Evolutionary conservation across 495 filamentous ascomycete species (phyloP), one percentile per base, ranked within the genome.

Genomic region (Umbilicaria muhlenbergii): DNA sequence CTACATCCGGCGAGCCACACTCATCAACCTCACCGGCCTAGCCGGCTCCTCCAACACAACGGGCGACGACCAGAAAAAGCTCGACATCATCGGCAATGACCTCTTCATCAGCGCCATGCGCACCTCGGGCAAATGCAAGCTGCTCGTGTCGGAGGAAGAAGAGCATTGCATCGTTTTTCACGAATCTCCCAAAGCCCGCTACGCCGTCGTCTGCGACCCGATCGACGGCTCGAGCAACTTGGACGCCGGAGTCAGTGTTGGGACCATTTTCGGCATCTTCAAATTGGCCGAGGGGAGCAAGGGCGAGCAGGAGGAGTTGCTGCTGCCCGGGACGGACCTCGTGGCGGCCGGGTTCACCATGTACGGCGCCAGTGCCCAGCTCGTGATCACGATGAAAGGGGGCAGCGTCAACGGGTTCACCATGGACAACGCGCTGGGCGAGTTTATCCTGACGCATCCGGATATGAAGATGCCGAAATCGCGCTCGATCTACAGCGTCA

Each of bases 41-140:
- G 91, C 91, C 32, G 91, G 91, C 28, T 92, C 87, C 48, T 83
- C 87, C 48, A 98, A 98, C 66, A 83, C 73, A 18, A 96, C 91
- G 3, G 91, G 91, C 34, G 91, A 98, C 62, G 92, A 95, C 59
- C 91, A 98, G 61, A 96, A 98, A 78, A 98, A 96, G 66, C 83
- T 98, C 33, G 91, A 98, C 61, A 91, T 98, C 32, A 96, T 98
- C 57, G 86, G 87, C 58, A 96, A 98, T 64, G 91, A 98, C 54
- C 71, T 98, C 50, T 96, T 98, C 69, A 81, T 96, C 55, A 77
- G 84, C 35, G 80, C 88, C 41, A 96, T 98, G 91, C 73, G 74
- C 40, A 87, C 80, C 28, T 92, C 81, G 28, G 89, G 85, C 48
- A 88, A 89, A 62, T 86, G 84, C 57, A 78, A 83, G 36, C 66